A percentile compares a stretch with the other conserved stretches of the same genome.
Conservation (phyloP, 2,329 filamentous ascomycete species). For the Aspergillus pseudoglaucus region DNA sequence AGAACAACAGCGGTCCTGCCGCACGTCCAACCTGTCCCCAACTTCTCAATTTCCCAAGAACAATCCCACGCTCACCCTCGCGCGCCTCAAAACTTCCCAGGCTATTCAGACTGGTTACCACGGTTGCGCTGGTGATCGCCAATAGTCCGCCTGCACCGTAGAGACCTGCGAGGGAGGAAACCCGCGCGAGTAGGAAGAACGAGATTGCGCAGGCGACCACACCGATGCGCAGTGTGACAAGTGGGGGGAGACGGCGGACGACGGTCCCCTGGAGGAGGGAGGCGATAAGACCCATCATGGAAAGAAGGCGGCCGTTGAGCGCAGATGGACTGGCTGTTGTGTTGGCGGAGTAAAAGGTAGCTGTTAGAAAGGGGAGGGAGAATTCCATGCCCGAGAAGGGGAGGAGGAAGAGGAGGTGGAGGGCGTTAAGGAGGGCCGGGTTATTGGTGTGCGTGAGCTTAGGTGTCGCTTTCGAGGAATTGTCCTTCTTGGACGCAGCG, state of each 20-base stretch:
- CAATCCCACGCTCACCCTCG: slow-evolving; percentile 73
- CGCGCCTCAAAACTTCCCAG: slow-evolving; percentile 83
- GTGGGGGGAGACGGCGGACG: slow-evolving; percentile 73
- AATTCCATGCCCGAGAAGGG: slow-evolving; percentile 99
- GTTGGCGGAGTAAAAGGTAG: slow-evolving; percentile 72
- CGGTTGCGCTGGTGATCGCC: slow-evolving; percentile 85
- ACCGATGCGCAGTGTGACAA: slow-evolving; percentile 72
- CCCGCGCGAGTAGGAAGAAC: slow-evolving; percentile 70
- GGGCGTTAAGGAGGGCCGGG: slow-evolving; percentile 71
- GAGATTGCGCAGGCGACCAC: slow-evolving; percentile 69
- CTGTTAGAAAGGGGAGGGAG: slow-evolving; percentile 94
- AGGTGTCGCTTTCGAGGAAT: slow-evolving; percentile 4
- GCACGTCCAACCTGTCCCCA: slow-evolving; percentile 83
- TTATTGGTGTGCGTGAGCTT: slow-evolving; percentile 64
- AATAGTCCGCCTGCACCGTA: slow-evolving; percentile 78
- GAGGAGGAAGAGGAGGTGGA: slow-evolving; percentile 85
- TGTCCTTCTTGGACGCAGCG: not conserved
- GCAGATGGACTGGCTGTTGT: slow-evolving; percentile 48
- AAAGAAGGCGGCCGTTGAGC: slow-evolving; percentile 77
- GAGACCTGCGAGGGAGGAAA: slow-evolving; percentile 61
- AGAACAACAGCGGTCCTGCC: slow-evolving; percentile 82
- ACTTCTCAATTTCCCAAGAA: slow-evolving; percentile 73
- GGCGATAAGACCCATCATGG: slow-evolving; percentile 84
- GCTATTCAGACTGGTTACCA: slow-evolving; percentile 89
- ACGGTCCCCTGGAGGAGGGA: slow-evolving; percentile 91